Evolutionary conservation across 805 yeast genomes (phyloP).

Genomic region (Metschnikowia sp.): DNA sequence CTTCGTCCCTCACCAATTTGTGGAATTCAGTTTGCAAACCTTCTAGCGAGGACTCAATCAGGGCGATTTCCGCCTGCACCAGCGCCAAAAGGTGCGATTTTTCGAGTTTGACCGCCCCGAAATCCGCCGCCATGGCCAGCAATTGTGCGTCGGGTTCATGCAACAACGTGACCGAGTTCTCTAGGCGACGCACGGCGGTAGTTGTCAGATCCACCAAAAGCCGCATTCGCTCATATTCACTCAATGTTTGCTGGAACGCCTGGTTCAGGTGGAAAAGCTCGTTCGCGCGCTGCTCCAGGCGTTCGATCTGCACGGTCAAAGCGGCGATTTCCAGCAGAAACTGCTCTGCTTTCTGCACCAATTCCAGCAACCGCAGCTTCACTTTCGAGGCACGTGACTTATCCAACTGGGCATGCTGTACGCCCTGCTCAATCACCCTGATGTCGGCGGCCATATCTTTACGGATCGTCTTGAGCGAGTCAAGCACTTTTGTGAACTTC

Average conservation of each 20-base stretch:
- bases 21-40: conserved; percentile 23
- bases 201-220: conserved; percentile 43
- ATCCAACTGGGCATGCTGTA: conserved; percentile 71
- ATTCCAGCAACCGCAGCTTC: conserved; percentile 41
- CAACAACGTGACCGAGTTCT: conserved; percentile 43
- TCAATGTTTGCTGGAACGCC: conserved; percentile 70
- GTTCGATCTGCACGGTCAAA: conserved; percentile 48
- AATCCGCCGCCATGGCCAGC: conserved; percentile 27
- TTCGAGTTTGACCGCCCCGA: conserved; percentile 20
- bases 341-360: conserved; percentile 41
- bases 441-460: conserved; percentile 78
- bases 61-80: conserved; percentile 1
- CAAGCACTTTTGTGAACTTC: conserved; percentile 87
- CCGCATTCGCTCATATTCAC: conserved; percentile 55
- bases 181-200: conserved; percentile 52
- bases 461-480: conserved; percentile 66
- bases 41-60: conserved; percentile 20
- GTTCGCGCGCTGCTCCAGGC: conserved; percentile 57
- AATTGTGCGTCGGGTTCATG: conserved; percentile 37
- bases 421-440: conserved; percentile 72
- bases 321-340: conserved; percentile 46
- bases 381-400: conserved; percentile 66
- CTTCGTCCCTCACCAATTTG: conserved; percentile 40
- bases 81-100: conserved; percentile 16
- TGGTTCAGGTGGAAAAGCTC: conserved; percentile 71